phyloP scores from a whole-genome alignment of 768 basidiomycete species.

The Trametes punicea region DNA sequence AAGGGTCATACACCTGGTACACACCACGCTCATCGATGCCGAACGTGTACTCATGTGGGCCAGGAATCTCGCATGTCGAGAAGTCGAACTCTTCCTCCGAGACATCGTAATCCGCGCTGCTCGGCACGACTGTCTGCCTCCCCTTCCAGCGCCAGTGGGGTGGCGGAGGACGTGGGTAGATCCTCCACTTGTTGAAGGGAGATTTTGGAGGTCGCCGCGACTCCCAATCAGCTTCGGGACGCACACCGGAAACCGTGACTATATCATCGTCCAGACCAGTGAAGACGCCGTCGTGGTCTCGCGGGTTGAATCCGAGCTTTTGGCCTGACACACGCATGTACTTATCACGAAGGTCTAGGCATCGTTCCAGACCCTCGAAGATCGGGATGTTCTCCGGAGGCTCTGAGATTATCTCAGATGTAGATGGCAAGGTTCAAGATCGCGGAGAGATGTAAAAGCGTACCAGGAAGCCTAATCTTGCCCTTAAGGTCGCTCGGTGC shows the following conservation, averaged over 20 bases:
- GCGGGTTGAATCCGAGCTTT: slow-evolving; percentile 91
- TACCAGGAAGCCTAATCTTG: slow-evolving; percentile 8
- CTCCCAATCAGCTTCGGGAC: slow-evolving; percentile 52
- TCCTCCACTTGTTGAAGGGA: slow-evolving; percentile 67
- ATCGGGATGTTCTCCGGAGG: slow-evolving; percentile 34
- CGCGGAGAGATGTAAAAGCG: background rate
- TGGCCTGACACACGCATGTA: slow-evolving; percentile 88
- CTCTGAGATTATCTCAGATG: slow-evolving; percentile 18
- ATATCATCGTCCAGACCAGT: slow-evolving; percentile 59
- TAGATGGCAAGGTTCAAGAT: background rate
- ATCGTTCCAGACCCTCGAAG: slow-evolving; percentile 73
- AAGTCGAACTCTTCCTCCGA: slow-evolving; percentile 62
- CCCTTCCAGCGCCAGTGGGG: slow-evolving; percentile 92
- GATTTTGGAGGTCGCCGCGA: slow-evolving; percentile 27
- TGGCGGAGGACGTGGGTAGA: slow-evolving; percentile 90
- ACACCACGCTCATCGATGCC: slow-evolving; percentile 86
- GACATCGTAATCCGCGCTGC: slow-evolving; percentile 17
- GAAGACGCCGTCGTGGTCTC: slow-evolving; percentile 83
- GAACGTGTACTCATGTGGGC: slow-evolving; percentile 58
- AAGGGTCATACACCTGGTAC: slow-evolving; percentile 67
- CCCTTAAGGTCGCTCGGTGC: slow-evolving; percentile 1
- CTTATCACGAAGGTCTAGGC: slow-evolving; percentile 91
- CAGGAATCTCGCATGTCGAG: slow-evolving; percentile 72
- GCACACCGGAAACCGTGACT: slow-evolving; percentile 64
- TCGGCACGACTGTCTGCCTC: slow-evolving; percentile 33